Conservation (phyloP, 169 alveolate species). For the Cryptosporidium andersoni region DNA sequence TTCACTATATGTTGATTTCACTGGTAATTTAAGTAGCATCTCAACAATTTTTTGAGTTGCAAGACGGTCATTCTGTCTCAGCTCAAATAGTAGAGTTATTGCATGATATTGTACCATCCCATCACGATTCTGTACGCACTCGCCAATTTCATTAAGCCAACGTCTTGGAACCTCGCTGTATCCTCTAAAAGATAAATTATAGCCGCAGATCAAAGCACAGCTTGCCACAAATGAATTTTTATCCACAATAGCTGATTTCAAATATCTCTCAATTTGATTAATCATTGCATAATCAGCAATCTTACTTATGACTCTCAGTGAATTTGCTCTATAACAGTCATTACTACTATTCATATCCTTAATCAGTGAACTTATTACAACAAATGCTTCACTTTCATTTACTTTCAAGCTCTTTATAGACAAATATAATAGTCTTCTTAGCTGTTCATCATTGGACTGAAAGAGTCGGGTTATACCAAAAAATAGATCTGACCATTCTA, state of each 20-base stretch:
- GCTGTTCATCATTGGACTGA: conserved; percentile 87
- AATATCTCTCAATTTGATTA: conserved; percentile 93
- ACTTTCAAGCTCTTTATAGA: conserved; percentile 90
- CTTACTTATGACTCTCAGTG: conserved; percentile 93
- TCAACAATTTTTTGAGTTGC: conserved; percentile 81
- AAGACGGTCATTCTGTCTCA: conserved; percentile 85
- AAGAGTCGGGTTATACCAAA: conserved; percentile 94
- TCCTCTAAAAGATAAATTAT: conserved; percentile 85
- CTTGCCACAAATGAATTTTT: conserved; percentile 91
- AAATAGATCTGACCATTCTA: conserved; percentile 90
- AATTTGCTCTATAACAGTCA: conserved; percentile 93
- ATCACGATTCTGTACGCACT: conserved; percentile 85
- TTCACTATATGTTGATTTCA: conserved; percentile 57
- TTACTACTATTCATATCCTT: conserved; percentile 93
- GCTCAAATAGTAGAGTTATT: conserved; percentile 89
- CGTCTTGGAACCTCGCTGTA: conserved; percentile 89
- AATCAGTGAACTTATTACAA: conserved; percentile 93
- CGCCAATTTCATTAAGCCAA: conserved; percentile 87
- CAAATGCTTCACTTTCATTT: conserved; percentile 90
- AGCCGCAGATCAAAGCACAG: conserved; percentile 91
- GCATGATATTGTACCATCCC: conserved; percentile 95
- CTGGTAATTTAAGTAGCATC: conserved; percentile 54
- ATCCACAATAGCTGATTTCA: conserved; percentile 91
- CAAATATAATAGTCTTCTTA: conserved; percentile 90
- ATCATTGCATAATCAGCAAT: conserved; percentile 92